A percentile compares a stretch with the other conserved stretches of the same genome.
phyloP scores from a whole-genome alignment of 768 basidiomycete species.

The Amanita rimosa region DNA sequence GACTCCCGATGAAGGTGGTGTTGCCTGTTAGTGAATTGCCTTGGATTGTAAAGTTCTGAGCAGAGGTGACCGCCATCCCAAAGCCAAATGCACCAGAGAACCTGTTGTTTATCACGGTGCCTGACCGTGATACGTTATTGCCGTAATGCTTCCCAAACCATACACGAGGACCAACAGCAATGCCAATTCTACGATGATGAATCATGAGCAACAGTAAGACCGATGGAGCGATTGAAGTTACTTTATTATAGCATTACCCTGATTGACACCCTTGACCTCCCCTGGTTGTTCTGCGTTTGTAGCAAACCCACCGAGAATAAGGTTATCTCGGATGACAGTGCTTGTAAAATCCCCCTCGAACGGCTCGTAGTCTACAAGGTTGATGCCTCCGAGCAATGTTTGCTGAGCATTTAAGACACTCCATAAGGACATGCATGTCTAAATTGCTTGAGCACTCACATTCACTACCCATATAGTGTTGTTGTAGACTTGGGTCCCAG shows the following conservation, averaged over 20 bases:
- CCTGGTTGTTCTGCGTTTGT: conserved; percentile 27
- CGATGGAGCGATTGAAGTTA: conserved; percentile 18
- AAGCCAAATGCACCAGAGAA: conserved; percentile 65
- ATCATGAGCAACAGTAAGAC: background rate
- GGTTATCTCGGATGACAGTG: conserved; percentile 57
- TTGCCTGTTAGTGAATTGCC: conserved; percentile 54
- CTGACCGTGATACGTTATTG: conserved; percentile 40
- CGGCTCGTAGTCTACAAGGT: conserved; percentile 64
- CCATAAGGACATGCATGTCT: background rate
- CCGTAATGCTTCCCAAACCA: conserved; percentile 59
- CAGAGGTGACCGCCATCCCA: conserved; percentile 55
- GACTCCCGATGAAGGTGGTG: conserved; percentile 63
- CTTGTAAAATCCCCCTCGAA: conserved; percentile 56
- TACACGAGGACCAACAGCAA: conserved; percentile 65
- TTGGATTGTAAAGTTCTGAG: conserved; percentile 54
- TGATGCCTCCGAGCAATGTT: conserved; percentile 67
- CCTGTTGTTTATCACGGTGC: conserved; percentile 42
- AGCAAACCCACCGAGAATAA: conserved; percentile 59
- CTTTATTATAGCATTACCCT: conserved; percentile 60
- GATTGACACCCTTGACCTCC: conserved; percentile 42
- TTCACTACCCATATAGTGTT: conserved; percentile 67
- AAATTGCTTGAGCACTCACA: conserved; percentile 24
- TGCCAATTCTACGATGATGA: conserved; percentile 46
- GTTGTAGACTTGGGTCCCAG: conserved; percentile 62
- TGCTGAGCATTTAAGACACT: conserved; percentile 25